Conservation (phyloP, 768 basidiomycete genomes). For the Amanita polypyramis region DNA sequence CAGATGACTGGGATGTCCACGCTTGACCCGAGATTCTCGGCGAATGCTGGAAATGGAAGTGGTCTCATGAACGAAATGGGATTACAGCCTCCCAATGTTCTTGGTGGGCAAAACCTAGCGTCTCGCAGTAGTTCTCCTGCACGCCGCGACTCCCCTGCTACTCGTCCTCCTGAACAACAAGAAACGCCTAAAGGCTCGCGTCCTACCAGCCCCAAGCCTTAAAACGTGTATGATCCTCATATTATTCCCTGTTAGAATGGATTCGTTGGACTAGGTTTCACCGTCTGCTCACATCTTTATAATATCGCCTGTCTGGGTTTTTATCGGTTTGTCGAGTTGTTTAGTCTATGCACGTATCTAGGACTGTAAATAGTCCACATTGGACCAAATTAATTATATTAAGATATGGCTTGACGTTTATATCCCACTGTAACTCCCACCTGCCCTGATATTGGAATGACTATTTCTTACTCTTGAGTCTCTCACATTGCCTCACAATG, state of each 20-base stretch:
- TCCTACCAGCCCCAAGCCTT: constrained; percentile 22
- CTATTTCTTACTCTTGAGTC: too few relatives aligned
- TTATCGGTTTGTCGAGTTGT: neutral
- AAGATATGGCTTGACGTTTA: too few relatives aligned
- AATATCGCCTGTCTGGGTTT: neutral
- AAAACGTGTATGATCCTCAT: neutral
- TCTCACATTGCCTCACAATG: constrained; percentile 47
- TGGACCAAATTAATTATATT: neutral
- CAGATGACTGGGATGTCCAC: constrained; percentile 55
- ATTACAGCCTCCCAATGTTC: constrained; percentile 25
- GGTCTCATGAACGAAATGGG: constrained; percentile 20
- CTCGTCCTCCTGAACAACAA: constrained; percentile 17
- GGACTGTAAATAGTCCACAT: too few relatives aligned
- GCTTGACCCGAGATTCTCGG: constrained; percentile 50
- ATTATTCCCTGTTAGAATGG: constrained; percentile 7
- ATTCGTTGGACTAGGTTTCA: neutral
- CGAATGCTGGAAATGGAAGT: constrained; percentile 17
- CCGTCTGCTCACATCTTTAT: constrained; percentile 12
- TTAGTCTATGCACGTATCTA: neutral
- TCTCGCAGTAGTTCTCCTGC: constrained; percentile 44
- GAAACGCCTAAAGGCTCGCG: constrained; percentile 17
- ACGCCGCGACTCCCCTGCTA: constrained; percentile 42
- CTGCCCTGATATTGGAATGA: neutral
- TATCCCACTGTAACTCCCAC: too few relatives aligned
- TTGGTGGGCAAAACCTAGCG: constrained; percentile 18